Base-by-base conservation (phyloP, 257 asterid species). In the Salvia splendens region DNA sequence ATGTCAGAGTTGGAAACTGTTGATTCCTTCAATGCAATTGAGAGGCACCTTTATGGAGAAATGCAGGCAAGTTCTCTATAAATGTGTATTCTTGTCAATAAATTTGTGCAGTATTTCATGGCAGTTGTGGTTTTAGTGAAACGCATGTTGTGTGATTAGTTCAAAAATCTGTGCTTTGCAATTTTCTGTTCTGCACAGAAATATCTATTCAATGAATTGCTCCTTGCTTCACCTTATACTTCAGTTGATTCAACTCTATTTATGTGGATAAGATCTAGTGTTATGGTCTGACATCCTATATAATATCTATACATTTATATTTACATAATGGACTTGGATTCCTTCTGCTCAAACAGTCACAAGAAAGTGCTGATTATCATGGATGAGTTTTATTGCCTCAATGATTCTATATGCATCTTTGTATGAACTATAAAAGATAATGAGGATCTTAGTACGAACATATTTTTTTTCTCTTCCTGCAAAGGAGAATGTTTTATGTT, bases 1-100 rank as follows among this genome's bases (percentile, higher is more conserved):
- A 81, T 90, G 96, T 86, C 97, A 32, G 99, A 93, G 83, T 61
- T 93, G 81, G 97, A 93, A 81, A 75, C 84, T 12, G 96, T 93
- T 46, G 96, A 93, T 71, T 79, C 87, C 56, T 88, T 90, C 81
- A 84, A 86, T 77, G 94, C 89, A 40, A 88, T 93, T 78, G 96
- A 93, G 81, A 83, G 88, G 69, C 87, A 83, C 80, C 95, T 93
- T 72, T 77, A 78, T 55, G 93, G 90, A 67, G 95, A 93, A 81
- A 76, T 82, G 77, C 92, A 86, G 96, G 97, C 83, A 82, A 70
- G 85, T 64, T 2, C 55, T 50, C 14, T 50, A 28, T 58, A n/a
- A 36, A 41, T 15, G 3, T 32, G 46, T 48, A 55, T 28, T 16
- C 40, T 47, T 69, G 28, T 41, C n/a, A 62, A 12, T 28, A 30